These are phyloP conservation scores for Xylariaceae sp. DNA, from an alignment of 2,329 filamentous ascomycete genomes.

Conservation along the genomic window DNA sequence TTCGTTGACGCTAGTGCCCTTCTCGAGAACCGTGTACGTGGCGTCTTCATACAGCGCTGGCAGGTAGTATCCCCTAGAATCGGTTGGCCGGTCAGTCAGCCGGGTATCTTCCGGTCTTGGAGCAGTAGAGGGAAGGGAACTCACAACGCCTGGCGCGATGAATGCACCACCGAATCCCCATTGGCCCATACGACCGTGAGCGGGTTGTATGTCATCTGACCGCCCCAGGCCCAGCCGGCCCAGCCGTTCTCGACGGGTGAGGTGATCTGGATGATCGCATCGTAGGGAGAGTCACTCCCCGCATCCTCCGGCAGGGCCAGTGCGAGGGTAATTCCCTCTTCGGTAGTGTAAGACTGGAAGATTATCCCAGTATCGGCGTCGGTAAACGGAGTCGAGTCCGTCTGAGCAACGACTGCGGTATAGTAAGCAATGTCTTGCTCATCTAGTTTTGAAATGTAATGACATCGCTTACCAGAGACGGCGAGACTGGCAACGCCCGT, in stretches of 20 bases:
- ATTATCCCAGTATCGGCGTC: constrained; percentile 47
- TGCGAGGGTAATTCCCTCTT: constrained; percentile 36
- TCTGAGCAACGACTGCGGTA: constrained; percentile 32
- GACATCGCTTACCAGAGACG: constrained; percentile 34
- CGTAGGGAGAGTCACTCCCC: constrained; percentile 36
- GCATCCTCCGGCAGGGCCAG: constrained; percentile 41
- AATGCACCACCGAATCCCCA: constrained; percentile 40
- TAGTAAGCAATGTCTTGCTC: constrained; percentile 7
- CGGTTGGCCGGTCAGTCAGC: constrained; percentile 1
- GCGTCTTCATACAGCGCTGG: constrained; percentile 38
- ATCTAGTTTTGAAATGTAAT: not conserved
- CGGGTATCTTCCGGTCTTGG: too few species aligned
- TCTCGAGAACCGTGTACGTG: constrained; percentile 40
- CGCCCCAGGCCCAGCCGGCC: constrained; percentile 47
- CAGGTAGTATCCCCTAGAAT: constrained; percentile 40
- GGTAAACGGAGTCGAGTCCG: constrained; percentile 39
- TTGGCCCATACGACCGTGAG: constrained; percentile 46
- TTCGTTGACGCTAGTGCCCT: constrained; percentile 39
- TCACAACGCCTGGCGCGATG: constrained; percentile 45
- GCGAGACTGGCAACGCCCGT: constrained; percentile 34
- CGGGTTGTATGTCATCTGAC: constrained; percentile 46
- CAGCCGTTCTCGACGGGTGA: constrained; percentile 43
- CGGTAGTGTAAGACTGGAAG: constrained; percentile 45
- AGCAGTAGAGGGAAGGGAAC: constrained; percentile 20
- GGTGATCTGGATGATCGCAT: constrained; percentile 44